Evolutionary conservation across 345 rosid genomes (phyloP), one percentile per base, ranked within the genome.

Genomic region (Brassica nigra): DNA sequence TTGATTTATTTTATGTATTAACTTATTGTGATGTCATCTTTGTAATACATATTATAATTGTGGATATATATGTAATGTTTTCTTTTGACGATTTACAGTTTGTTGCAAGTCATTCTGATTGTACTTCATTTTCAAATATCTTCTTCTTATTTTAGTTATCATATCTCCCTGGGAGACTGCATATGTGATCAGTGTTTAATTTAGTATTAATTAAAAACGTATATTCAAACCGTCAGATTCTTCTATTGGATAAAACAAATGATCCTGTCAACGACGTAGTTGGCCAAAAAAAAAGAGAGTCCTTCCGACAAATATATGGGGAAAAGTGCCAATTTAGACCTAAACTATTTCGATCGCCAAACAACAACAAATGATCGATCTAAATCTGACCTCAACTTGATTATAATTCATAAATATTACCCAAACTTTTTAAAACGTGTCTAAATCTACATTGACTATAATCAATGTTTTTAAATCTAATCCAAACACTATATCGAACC

Each of bases 101-200:
- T 20, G 54, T 20, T 37, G 54, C 0, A 66, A 18, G 54, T 37
- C 9, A 8, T 65, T 33, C 36, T 7, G 49, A 3, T 64, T 15
- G 31, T 63, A 1, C 33, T 64, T 15, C 12, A 59, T 62, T 33
- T 33, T 64, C 68, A n/a, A 8, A 8, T 28, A 8, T 65, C 28
- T 0, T 65, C 58, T 15, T 64, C 34, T 14, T 30, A 36, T 15
- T 71, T 16, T 64, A 31, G 16, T n/a, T n/a, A 63, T 61, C 36
- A 61, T 61, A 47, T 54, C n/a, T n/a, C n/a, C n/a, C n/a, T n/a
- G n/a, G 33, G 33, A 59, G 64, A 59, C 31, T 59, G 64, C 33
- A 27, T 10, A 59, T 10, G 59, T 54, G 18, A 62, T 29, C 37
- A 14, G 20, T 30, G 33, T 14, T 30, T 1, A 30, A 58, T 11